Evolutionary conservation across 768 basidiomycete species (phyloP).

Genomic region (Mrakia gelida): DNA sequence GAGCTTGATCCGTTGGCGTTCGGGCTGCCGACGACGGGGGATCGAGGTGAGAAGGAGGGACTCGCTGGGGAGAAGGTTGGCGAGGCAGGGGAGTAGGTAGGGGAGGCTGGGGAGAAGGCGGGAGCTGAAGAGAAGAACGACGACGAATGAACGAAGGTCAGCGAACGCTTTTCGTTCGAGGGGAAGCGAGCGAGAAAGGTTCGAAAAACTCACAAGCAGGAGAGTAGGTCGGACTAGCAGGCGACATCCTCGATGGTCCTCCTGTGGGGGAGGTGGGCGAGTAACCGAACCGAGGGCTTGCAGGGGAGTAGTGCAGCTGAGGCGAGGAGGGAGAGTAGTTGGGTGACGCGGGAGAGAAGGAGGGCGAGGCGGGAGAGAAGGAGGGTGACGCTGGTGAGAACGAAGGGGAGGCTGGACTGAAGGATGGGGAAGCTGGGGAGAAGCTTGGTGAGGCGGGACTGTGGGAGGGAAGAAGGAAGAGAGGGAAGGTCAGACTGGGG

Average conservation of each 20-base stretch:
- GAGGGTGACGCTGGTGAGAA: conserved; percentile 74
- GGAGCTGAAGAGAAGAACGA: conserved; percentile 48
- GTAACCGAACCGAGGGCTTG: conserved; percentile 15
- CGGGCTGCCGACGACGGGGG: conserved; percentile 22
- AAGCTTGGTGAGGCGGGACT: conserved; percentile 50
- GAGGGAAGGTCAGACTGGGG: background rate
- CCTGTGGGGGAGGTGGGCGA: conserved; percentile 43
- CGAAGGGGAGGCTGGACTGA: conserved; percentile 46
- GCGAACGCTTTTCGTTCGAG: background rate
- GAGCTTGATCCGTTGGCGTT: background rate
- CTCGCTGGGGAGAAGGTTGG: conserved; percentile 58
- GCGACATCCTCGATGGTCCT: conserved; percentile 28
- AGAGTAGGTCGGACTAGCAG: conserved; percentile 52
- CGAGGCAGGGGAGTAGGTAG: conserved; percentile 56
- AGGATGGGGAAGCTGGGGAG: conserved; percentile 30
- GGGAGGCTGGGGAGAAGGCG: conserved; percentile 34
- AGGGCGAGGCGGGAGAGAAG: conserved; percentile 48
- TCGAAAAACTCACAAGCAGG: conserved; percentile 50
- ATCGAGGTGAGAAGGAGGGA: conserved; percentile 59
- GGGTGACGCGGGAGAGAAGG: conserved; percentile 29
- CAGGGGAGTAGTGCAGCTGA: conserved; percentile 11
- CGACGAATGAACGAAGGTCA: background rate
- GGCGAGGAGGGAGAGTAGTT: conserved; percentile 21
- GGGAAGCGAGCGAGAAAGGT: background rate
- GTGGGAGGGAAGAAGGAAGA: conserved; percentile 40